Base-by-base conservation (phyloP, 1,284 basidiomycete species). In the Mycosarcoma mackinlayi region DNA sequence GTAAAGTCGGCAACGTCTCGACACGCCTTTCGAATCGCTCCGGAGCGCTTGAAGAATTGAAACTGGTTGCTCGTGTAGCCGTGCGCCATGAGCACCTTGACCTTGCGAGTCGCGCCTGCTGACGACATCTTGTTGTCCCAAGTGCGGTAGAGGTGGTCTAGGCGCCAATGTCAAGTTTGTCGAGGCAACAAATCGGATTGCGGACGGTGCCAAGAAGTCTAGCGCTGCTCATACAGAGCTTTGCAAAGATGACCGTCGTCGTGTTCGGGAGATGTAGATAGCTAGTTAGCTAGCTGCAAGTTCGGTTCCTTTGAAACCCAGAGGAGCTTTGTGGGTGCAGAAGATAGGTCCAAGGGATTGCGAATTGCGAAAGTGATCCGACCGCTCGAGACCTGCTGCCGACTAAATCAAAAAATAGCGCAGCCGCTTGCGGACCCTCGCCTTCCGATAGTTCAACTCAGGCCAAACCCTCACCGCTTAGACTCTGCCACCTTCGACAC, bases 21-120 rank as follows among this genome's bases (percentile, higher is more conserved):
- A 49, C 77, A 79, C 13, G 75, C 76, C 37, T 79, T 81, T 37
- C 78, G 71, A 23, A 82, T 69, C 3, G 79, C 77, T 9, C 72
- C 74, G 5, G 76, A 58, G 2, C 79, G 64, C 39, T 68, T 60
- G 48, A 59, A 49, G 54, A 78, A 75, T 14, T 75, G 67, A 48
- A 74, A 73, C n/a, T 51, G 57, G 53, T 82, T 82, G 54, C 70
- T 70, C 21, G 80, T 80, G 60, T 77, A 82, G 47, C 80, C 79
- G 41, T 82, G 80, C 13, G 80, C 66, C 55, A 79, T 72, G 21
- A 80, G 73, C 31, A 81, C 60, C 14, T 67, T 62, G 38, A 78
- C 67, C 58, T 79, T 79, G 14, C 60, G 37, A 0, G 63, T 65
- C 3, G 67, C 42, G 13, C 58, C 61, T 14, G 56, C 47, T 21